Evolutionary conservation across 2,329 filamentous ascomycete species (phyloP).

Genomic region (Alternaria arborescens): DNA sequence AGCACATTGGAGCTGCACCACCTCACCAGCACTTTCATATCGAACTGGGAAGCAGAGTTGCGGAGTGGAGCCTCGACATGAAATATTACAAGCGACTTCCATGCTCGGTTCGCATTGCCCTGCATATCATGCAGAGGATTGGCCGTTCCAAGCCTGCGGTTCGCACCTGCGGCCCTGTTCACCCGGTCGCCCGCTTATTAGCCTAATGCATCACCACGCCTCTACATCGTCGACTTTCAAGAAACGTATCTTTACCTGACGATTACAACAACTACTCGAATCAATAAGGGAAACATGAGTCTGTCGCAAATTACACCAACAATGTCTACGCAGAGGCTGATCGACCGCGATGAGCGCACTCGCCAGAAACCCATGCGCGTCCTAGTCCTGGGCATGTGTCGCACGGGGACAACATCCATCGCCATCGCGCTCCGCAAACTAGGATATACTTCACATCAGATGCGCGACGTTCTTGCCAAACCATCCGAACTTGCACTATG

Average conservation of each 20-base stretch:
- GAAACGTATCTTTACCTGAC: constrained; percentile 11
- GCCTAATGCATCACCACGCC: constrained; percentile 30
- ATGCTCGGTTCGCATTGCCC: neutral
- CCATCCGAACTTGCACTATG: constrained; percentile 34
- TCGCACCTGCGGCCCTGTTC: constrained; percentile 31
- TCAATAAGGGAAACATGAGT: neutral
- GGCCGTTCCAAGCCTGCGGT: constrained; percentile 15
- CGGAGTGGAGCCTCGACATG: constrained; percentile 14
- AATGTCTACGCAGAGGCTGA: constrained; percentile 44
- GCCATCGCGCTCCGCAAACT: constrained; percentile 55
- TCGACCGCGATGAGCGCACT: constrained; percentile 71
- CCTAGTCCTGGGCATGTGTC: constrained; percentile 72
- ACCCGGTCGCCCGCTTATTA: constrained; percentile 30
- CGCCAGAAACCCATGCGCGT: constrained; percentile 77
- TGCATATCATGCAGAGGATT: neutral
- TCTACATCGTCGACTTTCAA: constrained; percentile 8
- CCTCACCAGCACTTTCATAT: constrained; percentile 40
- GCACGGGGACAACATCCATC: constrained; percentile 72
- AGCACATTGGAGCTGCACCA: constrained; percentile 42
- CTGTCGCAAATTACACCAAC: neutral
- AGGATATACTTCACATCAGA: constrained; percentile 38
- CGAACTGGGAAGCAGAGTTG: constrained; percentile 41
- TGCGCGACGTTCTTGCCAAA: constrained; percentile 33
- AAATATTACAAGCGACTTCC: neutral
- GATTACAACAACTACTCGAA: neutral